Conservation (phyloP, 1,139 yeast genomes). For the Candida neerlandica region DNA sequence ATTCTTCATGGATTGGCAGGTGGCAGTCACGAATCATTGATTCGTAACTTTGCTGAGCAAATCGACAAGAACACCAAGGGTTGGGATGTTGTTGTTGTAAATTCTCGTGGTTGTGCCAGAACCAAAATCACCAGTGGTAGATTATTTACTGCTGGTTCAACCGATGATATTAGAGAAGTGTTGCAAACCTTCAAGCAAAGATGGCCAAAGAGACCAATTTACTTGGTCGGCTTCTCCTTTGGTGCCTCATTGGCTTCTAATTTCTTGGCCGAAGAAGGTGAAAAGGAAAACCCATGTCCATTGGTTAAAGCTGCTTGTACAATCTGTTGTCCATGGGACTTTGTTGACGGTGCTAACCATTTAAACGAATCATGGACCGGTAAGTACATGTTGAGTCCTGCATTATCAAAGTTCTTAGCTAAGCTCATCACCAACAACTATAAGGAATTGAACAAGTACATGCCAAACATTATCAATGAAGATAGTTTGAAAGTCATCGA, state of each 20-base stretch:
- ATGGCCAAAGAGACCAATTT: conserved; percentile 74
- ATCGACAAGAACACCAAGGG: conserved; percentile 27
- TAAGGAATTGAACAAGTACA: conserved; percentile 46
- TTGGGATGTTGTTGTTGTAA: conserved; percentile 72
- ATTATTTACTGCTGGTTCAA: conserved; percentile 74
- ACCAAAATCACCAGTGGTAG: conserved; percentile 75
- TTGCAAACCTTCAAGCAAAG: conserved; percentile 52
- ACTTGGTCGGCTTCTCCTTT: conserved; percentile 80
- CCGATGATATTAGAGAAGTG: conserved; percentile 70
- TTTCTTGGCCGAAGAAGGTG: conserved; percentile 70
- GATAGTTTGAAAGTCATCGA: conserved; percentile 34
- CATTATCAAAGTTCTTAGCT: conserved; percentile 65
- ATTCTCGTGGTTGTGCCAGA: conserved; percentile 86
- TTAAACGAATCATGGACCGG: conserved; percentile 62
- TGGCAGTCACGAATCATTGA: conserved; percentile 87
- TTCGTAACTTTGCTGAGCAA: conserved; percentile 59
- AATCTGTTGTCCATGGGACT: conserved; percentile 85
- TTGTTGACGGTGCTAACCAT: conserved; percentile 56
- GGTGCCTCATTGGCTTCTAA: conserved; percentile 85
- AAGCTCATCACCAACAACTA: conserved; percentile 65
- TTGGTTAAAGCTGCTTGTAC: conserved; percentile 66
- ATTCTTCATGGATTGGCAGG: conserved; percentile 87
- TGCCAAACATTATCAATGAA: conserved; percentile 35
- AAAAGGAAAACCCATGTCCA: conserved; percentile 19
- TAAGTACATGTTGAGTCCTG: conserved; percentile 59